Base-by-base conservation (phyloP, 2,329 filamentous ascomycete genomes). In the Lecanoromycetidae sp. region DNA sequence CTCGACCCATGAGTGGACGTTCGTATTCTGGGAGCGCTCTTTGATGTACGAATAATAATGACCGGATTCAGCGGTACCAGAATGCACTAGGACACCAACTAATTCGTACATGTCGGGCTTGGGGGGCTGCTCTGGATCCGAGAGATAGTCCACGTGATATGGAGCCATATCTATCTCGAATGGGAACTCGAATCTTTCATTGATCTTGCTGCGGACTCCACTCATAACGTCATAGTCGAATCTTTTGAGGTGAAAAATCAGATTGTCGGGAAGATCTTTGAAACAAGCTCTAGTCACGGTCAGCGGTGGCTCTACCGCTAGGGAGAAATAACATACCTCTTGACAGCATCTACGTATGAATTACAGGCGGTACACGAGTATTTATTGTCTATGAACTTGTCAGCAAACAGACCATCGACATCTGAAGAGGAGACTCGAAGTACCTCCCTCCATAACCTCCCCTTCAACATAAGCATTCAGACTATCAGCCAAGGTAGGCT, bases 21-120 rank as follows among this genome's bases (percentile, higher is more conserved):
- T 67, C 4, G 61, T 61, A 27, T 66, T 62, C 17, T 72, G 65
- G 13, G 85, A 79, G 15, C 87, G 76, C 61, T 94, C 84, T 44
- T 87, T 83, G 53, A 93, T 87, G 61, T 87, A 96, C 0, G 90
- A 96, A 65, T 95, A 96, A 66, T 98, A 98, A 62, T 98, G 91
- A 0, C 91, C 91, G 23, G 87, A 90, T 60, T 95, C 87, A 10
- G 90, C 87, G 2, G 84, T 94, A 13, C 91, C 91, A 12, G 84
- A 83, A 61, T 98, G 91, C 1, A 98, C 87, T 15, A 98, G 77
- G 37, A 98, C 79, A 2, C 91, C 91, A n/a, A 94, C 88, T 3
- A 98, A 74, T 63, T 95, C 87, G 58, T 96, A 98, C 0, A 84
- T 63, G 62, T 98, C 91, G 32, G 81, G 75, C 36, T 76, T 65